Conservation (phyloP, 345 rosid species). For the Aquilaria malaccensis region DNA sequence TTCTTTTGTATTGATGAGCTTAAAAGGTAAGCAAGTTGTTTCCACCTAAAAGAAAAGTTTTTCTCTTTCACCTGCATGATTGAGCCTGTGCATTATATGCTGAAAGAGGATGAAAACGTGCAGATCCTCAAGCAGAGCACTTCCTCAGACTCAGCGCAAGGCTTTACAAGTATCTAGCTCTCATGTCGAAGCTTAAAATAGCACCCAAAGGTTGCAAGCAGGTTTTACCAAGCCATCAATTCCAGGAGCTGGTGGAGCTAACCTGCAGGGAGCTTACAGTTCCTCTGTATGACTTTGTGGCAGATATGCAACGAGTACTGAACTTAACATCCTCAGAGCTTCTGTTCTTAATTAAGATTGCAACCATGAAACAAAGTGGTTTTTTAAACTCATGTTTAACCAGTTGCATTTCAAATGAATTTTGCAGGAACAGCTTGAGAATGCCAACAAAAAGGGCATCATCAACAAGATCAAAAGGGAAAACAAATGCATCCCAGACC, state of each 20-base stretch:
- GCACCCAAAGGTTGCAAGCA: constrained; percentile 80
- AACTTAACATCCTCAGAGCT: neutral
- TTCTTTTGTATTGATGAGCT: constrained; percentile 61
- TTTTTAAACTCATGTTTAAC: constrained; percentile 6
- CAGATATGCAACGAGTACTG: constrained; percentile 56
- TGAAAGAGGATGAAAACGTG: constrained; percentile 12
- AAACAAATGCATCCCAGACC: constrained; percentile 79
- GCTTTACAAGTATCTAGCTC: constrained; percentile 80
- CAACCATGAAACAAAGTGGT: neutral
- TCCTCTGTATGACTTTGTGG: constrained; percentile 67
- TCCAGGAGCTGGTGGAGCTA: constrained; percentile 70
- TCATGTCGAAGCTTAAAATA: constrained; percentile 58
- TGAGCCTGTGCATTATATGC: constrained; percentile 12
- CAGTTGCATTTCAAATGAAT: constrained; percentile 2
- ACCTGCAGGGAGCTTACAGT: constrained; percentile 70
- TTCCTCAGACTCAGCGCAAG: constrained; percentile 45
- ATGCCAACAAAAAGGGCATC: constrained; percentile 39
- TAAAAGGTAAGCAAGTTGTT: constrained; percentile 44
- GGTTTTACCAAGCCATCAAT: constrained; percentile 49
- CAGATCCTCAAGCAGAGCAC: constrained; percentile 70
- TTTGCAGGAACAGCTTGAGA: constrained; percentile 61
- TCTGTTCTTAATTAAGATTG: neutral
- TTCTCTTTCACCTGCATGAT: constrained; percentile 4
- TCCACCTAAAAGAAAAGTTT: constrained; percentile 2
- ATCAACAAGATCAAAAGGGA: constrained; percentile 78